Evolutionary conservation across 2,329 filamentous ascomycete genomes (phyloP), one percentile per base, ranked within the genome.

Genomic region (Emergomyces pasteurianus): DNA sequence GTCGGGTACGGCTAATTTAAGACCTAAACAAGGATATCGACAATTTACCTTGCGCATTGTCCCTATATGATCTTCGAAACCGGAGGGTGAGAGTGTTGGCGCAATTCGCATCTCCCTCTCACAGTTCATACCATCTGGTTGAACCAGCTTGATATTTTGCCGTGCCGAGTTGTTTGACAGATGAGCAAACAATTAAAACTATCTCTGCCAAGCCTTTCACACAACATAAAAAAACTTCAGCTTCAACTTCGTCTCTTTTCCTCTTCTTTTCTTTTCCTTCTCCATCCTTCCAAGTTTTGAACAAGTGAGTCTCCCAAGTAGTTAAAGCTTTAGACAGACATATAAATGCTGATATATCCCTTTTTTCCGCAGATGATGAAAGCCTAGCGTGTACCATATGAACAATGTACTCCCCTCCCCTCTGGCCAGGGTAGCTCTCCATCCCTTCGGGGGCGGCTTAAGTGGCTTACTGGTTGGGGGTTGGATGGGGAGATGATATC

Each of bases 271-370:
- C 76, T 77, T 80, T 81, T 73, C 74, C 71, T 77, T 86, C 83
- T 87, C 86, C 83, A 92, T 90, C 92, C 90, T 95, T 96, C 92
- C 91, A 90, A 89, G 92, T 96, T 95, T 95, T 95, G 88, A 86
- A 87, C 84, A 90, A 81, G 92, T 96, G 81, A 84, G 91, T 85
- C 42, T 50, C 18, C 34, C 14, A 38, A 54, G 21, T n/a, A 55
- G 23, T 31, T 40, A 18, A 18, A 16, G 56, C 61, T 31, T 34
- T 8, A 16, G 62, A 52, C 57, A 59, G 26, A 57, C 58, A 62
- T 60, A 73, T 79, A 71, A 78, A 69, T 59, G 63, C 65, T 72
- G 65, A 73, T 31, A 31, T 31, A 31, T 31, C 63, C 57, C 58
- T 56, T 58, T 62, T 68, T 58, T 34, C 36, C 49, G 2, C 71